Percentiles rank a stretch among this genome's conserved stretches.
Conservation (phyloP, 129 eudicot species). For the Centella asiatica region DNA sequence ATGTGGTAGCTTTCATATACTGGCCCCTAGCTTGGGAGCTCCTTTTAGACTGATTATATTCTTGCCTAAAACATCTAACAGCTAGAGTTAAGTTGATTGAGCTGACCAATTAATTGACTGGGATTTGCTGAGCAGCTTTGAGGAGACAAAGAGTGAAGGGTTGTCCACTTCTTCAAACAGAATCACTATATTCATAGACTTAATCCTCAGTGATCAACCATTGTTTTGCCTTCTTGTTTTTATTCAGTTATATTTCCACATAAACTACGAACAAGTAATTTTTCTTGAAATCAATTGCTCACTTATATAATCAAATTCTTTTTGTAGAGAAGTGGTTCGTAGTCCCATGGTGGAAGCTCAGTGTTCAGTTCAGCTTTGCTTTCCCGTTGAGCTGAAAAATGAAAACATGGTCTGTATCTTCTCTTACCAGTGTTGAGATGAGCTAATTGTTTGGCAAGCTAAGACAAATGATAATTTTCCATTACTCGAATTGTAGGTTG, state of each 20-base stretch:
- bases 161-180: too few species aligned
- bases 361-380: constrained; percentile 85
- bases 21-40: too few species aligned
- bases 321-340: constrained; percentile 77
- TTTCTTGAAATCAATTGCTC: constrained; percentile 8
- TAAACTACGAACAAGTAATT: not conserved
- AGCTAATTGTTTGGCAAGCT: not conserved
- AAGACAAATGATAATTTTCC: constrained; percentile 1
- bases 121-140: too few species aligned
- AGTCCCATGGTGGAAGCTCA: constrained; percentile 99
- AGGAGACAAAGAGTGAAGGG: too few species aligned
- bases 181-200: too few species aligned
- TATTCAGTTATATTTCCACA: not conserved
- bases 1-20: too few species aligned
- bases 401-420: constrained; percentile 54
- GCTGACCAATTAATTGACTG: too few species aligned
- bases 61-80: too few species aligned
- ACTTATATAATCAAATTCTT: constrained; percentile 20
- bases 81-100: too few species aligned
- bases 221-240: too few species aligned
- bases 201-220: too few species aligned
- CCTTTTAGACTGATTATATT: too few species aligned
- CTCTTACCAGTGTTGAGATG: constrained; percentile 1
- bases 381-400: constrained; percentile 69
- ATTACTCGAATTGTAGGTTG: constrained; percentile 43